Evolutionary conservation across 2,329 filamentous ascomycete species (phyloP).

Genomic region (Fusarium sp.): DNA sequence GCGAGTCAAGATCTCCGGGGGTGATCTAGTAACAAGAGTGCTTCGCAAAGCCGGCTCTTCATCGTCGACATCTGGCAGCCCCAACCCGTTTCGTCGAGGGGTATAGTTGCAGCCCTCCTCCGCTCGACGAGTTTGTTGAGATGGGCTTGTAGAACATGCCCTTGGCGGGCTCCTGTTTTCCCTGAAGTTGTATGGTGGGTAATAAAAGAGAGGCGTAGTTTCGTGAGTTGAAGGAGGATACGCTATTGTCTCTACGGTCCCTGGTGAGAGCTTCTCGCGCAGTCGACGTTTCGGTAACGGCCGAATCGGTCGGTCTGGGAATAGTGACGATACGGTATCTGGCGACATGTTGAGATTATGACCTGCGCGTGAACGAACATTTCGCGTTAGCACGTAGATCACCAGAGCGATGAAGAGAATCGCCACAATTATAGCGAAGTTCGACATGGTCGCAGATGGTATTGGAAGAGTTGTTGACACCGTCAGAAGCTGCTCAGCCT

Average conservation of each 20-base stretch:
- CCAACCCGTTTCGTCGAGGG: slow-evolving; percentile 49
- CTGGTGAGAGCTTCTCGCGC: slow-evolving; percentile 85
- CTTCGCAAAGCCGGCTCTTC: slow-evolving; percentile 57
- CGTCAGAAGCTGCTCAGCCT: slow-evolving; percentile 3
- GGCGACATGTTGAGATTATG: slow-evolving; percentile 67
- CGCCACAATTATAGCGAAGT: slow-evolving; percentile 20
- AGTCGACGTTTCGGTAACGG: slow-evolving; percentile 90
- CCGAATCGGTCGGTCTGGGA: slow-evolving; percentile 90
- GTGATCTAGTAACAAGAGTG: slow-evolving; percentile 56
- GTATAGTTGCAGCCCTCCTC: slow-evolving; percentile 40
- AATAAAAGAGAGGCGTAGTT: slow-evolving; percentile 76
- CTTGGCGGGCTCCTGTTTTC: slow-evolving; percentile 50
- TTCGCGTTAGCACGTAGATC: slow-evolving; percentile 44
- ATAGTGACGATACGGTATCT: slow-evolving; percentile 82
- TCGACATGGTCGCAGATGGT: slow-evolving; percentile 16
- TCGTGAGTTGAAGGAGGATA: slow-evolving; percentile 81
- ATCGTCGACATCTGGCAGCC: slow-evolving; percentile 69
- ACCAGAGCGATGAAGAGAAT: slow-evolving; percentile 19
- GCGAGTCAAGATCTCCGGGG: slow-evolving; percentile 57
- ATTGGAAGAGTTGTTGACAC: slow-evolving; percentile 1
- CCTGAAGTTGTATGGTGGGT: slow-evolving; percentile 63
- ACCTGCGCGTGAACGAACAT: slow-evolving; percentile 47
- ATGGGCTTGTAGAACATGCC: slow-evolving; percentile 30
- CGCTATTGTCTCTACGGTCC: slow-evolving; percentile 82
- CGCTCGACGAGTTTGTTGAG: slow-evolving; percentile 35